These are phyloP conservation scores for Trichoderma sp. DNA, from an alignment of 2,329 filamentous ascomycete species.

Conservation along the genomic window DNA sequence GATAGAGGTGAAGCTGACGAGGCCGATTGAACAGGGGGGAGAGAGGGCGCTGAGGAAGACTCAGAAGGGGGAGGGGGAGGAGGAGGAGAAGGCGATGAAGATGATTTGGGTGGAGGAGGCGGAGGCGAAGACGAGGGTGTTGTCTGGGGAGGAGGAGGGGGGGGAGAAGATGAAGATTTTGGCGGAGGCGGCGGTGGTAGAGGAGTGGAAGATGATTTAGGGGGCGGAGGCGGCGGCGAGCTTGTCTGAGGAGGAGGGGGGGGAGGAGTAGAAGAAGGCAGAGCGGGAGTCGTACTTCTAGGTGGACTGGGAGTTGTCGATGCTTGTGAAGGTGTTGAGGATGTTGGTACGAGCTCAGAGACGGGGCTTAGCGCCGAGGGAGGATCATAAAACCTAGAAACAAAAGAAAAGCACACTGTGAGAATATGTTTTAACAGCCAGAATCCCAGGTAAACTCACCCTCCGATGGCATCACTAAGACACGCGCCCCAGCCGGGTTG, in stretches of 20 bases:
- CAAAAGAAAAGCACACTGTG: background rate
- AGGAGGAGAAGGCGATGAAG: background rate
- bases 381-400: slow-evolving; percentile 26
- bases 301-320: slow-evolving; percentile 5
- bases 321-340: background rate
- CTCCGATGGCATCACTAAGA: slow-evolving; percentile 21
- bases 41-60: background rate
- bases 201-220: background rate
- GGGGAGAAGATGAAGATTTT: background rate
- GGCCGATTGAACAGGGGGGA: background rate
- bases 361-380: slow-evolving; percentile 22
- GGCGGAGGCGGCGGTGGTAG: slow-evolving; percentile 1
- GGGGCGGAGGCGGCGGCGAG: background rate
- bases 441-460: background rate
- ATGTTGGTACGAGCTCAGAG: slow-evolving; percentile 7
- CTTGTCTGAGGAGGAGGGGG: slow-evolving; percentile 13
- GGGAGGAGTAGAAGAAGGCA: slow-evolving; percentile 7
- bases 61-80: background rate
- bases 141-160: background rate
- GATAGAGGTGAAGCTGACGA: background rate
- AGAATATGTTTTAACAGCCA: background rate
- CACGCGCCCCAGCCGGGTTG: slow-evolving; percentile 20
- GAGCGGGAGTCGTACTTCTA: background rate
- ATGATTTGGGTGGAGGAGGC: background rate
- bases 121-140: background rate